These are phyloP conservation scores for Exophiala lecanii-corni DNA, from an alignment of 2,329 filamentous ascomycete species.

Conservation along the genomic window DNA sequence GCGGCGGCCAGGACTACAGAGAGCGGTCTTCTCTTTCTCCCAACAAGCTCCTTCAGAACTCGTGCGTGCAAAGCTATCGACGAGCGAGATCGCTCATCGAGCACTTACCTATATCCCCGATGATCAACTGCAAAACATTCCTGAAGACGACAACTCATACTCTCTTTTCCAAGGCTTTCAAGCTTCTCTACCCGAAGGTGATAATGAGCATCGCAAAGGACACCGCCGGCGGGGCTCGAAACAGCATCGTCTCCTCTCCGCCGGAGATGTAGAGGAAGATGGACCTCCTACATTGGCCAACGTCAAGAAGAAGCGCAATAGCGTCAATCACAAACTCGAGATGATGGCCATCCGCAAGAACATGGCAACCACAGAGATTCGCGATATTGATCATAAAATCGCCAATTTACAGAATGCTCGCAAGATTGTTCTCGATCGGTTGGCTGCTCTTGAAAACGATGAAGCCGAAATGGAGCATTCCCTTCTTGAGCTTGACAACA, in stretches of 20 bases:
- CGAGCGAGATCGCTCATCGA: conserved; percentile 87
- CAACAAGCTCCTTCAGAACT: conserved; percentile 90
- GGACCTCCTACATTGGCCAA: conserved; percentile 65
- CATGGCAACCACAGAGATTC: conserved; percentile 94
- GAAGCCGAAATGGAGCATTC: conserved; percentile 88
- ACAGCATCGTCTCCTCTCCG: conserved; percentile 67
- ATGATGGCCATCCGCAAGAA: conserved; percentile 91
- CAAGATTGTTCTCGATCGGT: conserved; percentile 79
- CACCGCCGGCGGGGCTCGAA: conserved; percentile 66
- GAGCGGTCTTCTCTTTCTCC: conserved; percentile 85
- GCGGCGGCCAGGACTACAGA: conserved; percentile 75
- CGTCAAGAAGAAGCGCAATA: conserved; percentile 73
- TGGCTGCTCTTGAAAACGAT: conserved; percentile 84
- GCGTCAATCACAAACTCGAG: conserved; percentile 79
- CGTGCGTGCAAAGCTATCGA: conserved; percentile 84
- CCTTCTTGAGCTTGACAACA: conserved; percentile 57
- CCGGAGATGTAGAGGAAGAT: conserved; percentile 55
- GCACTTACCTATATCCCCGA: conserved; percentile 84
- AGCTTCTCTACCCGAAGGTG: conserved; percentile 73
- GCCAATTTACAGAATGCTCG: conserved; percentile 90
- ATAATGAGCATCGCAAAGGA: conserved; percentile 61
- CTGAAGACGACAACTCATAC: conserved; percentile 78
- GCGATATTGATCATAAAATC: conserved; percentile 95
- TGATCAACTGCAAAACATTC: conserved; percentile 83
- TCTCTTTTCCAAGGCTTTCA: conserved; percentile 96